A percentile compares a stretch with the other conserved stretches of the same genome.
These are phyloP conservation scores for Scalesia atractyloides DNA, from an alignment of 129 eudicot species.

Conservation along the genomic window DNA sequence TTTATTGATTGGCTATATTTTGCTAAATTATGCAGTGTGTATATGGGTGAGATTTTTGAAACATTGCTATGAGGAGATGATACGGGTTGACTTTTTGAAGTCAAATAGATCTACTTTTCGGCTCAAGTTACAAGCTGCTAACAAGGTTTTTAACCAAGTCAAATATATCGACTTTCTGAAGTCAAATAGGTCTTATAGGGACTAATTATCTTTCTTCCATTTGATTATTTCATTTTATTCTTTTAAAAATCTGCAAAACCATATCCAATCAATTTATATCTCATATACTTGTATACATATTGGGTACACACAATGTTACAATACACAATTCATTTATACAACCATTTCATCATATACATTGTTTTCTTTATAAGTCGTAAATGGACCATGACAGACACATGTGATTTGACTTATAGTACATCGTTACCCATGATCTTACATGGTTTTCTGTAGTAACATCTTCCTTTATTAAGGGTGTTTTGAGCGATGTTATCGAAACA, in stretches of 20 bases:
- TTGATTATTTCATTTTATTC: conserved; percentile 1
- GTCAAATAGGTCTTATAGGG: not conserved
- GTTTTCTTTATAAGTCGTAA: conserved; percentile 6
- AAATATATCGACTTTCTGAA: too few relatives aligned
- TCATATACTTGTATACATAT: conserved; percentile 22
- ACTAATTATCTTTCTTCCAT: not conserved
- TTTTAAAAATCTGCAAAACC: conserved; percentile 3
- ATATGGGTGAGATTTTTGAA: conserved; percentile 7
- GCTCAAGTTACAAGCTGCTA: conserved; percentile 17
- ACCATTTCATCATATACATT: not conserved
- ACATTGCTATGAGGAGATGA: conserved; percentile 17
- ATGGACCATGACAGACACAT: not conserved
- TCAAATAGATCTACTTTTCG: conserved; percentile 15
- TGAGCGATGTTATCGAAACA: not conserved
- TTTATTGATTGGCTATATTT: not conserved
- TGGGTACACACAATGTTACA: not conserved
- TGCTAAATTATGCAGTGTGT: conserved; percentile 23
- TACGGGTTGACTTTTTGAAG: conserved; percentile 22
- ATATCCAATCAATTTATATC: conserved; percentile 4
- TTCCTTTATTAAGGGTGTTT: not conserved
- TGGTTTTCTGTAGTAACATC: not conserved
- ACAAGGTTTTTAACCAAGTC: conserved; percentile 15
- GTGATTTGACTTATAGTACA: not conserved
- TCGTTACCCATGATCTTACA: not conserved
- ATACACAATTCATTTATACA: not conserved